Conservation (phyloP, 208 protist genomes). For the Acanthamoeba culbertsoni region DNA sequence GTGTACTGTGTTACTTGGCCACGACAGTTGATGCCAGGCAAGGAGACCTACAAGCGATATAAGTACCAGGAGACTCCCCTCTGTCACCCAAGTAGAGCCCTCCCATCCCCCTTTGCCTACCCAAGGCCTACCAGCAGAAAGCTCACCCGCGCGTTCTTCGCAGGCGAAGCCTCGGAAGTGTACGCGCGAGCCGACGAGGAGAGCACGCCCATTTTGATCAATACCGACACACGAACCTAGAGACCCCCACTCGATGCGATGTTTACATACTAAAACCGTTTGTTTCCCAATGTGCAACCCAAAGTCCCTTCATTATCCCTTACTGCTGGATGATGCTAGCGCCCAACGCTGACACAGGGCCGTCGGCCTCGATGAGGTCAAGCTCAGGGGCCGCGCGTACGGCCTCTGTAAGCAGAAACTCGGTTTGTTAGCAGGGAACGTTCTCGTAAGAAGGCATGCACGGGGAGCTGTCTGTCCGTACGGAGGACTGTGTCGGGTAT, state of each 20-base stretch:
- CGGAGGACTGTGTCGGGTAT: neutral
- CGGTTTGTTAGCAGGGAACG: too few relatives aligned
- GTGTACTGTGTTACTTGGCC: neutral
- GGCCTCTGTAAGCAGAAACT: neutral
- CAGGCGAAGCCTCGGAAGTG: neutral
- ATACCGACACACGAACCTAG: too few relatives aligned
- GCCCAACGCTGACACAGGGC: neutral
- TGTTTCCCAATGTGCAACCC: too few relatives aligned
- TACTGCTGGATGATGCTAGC: neutral
- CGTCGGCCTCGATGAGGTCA: slow-evolving; percentile 3
- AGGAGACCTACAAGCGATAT: slow-evolving; percentile 40
- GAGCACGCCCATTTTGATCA: too few relatives aligned
- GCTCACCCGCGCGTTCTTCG: neutral
- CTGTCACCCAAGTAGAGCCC: neutral
- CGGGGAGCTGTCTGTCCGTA: neutral
- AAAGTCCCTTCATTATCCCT: too few relatives aligned
- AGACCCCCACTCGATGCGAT: too few relatives aligned
- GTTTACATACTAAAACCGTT: too few relatives aligned
- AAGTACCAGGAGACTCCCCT: slow-evolving; percentile 47
- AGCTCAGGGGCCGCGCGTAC: neutral
- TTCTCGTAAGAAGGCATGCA: neutral
- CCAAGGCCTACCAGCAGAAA: neutral
- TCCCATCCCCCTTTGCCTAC: neutral
- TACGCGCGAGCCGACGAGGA: neutral
- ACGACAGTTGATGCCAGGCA: neutral